Evolutionary conservation across 2,329 filamentous ascomycete species (phyloP).

Genomic region (Penicillium sp.): DNA sequence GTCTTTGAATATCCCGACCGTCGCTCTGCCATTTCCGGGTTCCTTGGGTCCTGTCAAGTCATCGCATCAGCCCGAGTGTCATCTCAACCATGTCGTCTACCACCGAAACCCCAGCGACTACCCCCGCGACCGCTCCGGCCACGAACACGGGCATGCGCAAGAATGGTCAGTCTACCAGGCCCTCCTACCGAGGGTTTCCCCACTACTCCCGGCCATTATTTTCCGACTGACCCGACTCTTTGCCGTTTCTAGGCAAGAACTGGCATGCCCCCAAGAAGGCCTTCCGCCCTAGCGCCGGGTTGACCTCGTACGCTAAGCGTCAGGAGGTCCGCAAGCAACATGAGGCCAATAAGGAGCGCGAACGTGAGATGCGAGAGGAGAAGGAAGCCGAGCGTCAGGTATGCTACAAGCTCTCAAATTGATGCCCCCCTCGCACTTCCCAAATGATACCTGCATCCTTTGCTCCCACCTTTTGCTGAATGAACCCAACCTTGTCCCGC

Average conservation of each 20-base stretch:
- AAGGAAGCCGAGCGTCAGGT: constrained; percentile 89
- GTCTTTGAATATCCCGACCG: not conserved
- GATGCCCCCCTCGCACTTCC: not conserved
- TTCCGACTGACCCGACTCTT: constrained; percentile 24
- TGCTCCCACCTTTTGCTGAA: not conserved
- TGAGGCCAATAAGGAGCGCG: constrained; percentile 83
- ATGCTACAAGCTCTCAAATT: constrained; percentile 31
- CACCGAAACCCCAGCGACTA: constrained; percentile 23
- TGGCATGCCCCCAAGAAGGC: constrained; percentile 85
- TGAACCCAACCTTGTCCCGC: not conserved
- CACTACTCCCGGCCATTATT: constrained; percentile 18
- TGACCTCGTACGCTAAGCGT: constrained; percentile 78
- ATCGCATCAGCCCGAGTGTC: not conserved
- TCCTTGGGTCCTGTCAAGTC: not conserved
- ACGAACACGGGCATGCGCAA: constrained; percentile 75
- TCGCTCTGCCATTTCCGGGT: not conserved
- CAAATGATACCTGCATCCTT: not conserved
- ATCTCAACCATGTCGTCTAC: constrained; percentile 7
- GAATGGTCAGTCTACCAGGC: constrained; percentile 65
- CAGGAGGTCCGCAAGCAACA: constrained; percentile 69
- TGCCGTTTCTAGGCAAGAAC: constrained; percentile 73
- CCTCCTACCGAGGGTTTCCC: constrained; percentile 11
- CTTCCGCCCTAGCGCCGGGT: constrained; percentile 79
- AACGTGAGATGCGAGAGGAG: constrained; percentile 94
- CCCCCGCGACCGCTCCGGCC: constrained; percentile 38